Percentiles rank a stretch among this genome's conserved stretches.
These are phyloP conservation scores for Malus orientalis DNA, from an alignment of 306 rosid genomes.

Conservation along the genomic window DNA sequence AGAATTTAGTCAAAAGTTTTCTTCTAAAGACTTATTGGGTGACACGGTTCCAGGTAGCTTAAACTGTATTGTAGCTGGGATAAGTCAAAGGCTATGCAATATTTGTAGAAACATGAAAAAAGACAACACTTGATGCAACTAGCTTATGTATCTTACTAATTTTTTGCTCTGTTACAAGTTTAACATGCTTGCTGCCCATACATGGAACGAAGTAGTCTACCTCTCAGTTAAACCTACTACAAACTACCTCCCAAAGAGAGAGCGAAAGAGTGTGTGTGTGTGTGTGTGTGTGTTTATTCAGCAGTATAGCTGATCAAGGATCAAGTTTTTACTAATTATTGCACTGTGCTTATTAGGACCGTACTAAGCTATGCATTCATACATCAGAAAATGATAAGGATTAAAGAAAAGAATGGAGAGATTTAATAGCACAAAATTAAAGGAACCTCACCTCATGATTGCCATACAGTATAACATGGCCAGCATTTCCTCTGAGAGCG, in stretches of 20 bases:
- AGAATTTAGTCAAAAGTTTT: neutral
- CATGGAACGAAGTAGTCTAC: neutral
- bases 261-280: neutral
- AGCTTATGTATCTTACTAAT: neutral
- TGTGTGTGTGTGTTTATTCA: neutral
- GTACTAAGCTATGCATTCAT: neutral
- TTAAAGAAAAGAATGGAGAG: neutral
- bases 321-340: neutral
- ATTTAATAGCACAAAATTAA: neutral
- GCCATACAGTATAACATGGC: constrained; percentile 78
- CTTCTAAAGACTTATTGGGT: neutral
- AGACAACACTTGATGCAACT: neutral
- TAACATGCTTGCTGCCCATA: neutral
- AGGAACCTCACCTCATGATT: constrained; percentile 51
- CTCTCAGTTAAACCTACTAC: neutral
- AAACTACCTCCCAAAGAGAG: neutral
- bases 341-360: neutral
- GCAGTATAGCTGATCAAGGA: neutral
- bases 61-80: neutral
- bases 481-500: constrained; percentile 65
- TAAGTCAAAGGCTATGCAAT: neutral
- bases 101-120: neutral
- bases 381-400: neutral
- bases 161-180: no score
- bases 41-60: neutral